Conservation (phyloP, 2,329 filamentous ascomycete genomes). For the Ilyonectria robusta region DNA sequence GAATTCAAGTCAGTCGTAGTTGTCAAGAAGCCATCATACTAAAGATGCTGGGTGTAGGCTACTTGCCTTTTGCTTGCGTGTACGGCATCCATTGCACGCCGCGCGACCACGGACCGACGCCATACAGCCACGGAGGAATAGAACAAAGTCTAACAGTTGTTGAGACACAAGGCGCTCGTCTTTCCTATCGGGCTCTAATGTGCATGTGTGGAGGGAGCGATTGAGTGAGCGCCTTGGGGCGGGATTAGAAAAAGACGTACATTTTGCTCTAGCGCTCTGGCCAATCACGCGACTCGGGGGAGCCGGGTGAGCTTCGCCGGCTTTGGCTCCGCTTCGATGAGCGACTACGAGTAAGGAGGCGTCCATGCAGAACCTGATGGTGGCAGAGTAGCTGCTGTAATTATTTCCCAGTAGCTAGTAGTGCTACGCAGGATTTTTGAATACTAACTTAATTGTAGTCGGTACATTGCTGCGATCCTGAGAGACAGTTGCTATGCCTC, state of each 20-base stretch:
- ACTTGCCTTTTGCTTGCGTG: conserved; percentile 41
- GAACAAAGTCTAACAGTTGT: neutral
- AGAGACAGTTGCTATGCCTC: no score
- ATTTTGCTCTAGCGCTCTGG: no score
- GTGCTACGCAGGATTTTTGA: no score
- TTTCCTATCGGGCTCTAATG: neutral
- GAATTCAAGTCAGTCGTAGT: neutral
- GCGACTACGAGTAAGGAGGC: no score
- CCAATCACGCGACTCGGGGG: no score
- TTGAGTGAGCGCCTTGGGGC: neutral
- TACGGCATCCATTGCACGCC: conserved; percentile 40
- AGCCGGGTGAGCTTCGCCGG: no score
- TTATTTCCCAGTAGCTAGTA: no score
- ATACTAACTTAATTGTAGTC: no score
- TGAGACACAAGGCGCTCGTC: neutral
- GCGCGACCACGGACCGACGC: conserved; percentile 32
- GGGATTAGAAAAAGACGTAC: neutral
- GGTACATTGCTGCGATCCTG: no score
- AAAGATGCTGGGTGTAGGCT: neutral
- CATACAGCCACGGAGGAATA: neutral
- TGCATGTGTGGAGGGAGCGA: neutral
- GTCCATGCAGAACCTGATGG: no score
- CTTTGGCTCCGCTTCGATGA: no score
- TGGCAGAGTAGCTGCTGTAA: no score
- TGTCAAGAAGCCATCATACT: neutral